Conservation (phyloP, 495 filamentous ascomycete species). For the Talaromyces borbonicus region DNA sequence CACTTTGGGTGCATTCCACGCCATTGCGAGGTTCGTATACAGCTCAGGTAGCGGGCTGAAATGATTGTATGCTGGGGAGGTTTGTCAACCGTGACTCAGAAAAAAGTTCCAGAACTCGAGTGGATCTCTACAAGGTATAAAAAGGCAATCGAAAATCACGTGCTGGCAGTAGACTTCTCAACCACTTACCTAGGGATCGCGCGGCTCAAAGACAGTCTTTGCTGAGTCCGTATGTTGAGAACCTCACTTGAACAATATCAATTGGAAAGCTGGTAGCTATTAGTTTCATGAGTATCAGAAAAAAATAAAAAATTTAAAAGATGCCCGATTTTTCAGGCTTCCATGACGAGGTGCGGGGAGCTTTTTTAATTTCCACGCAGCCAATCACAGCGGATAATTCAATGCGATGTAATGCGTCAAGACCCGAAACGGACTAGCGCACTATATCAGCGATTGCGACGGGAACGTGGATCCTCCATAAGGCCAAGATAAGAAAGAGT, state of each 20-base stretch:
- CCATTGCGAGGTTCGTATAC: too few relatives aligned
- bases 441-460: not conserved
- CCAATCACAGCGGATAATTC: not conserved
- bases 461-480: not conserved
- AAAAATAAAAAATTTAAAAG: slow-evolving; percentile 10
- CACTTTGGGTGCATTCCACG: slow-evolving; percentile 44
- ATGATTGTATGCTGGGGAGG: not conserved
- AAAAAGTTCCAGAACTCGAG: not conserved
- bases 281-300: too few relatives aligned
- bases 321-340: not conserved
- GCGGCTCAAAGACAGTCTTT: too few relatives aligned
- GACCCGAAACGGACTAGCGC: not conserved
- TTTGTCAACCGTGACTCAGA: not conserved
- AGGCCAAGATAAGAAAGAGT: too few relatives aligned
- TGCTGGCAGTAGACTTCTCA: too few relatives aligned
- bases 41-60: not conserved
- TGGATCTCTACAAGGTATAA: slow-evolving; percentile 5
- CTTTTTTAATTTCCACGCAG: not conserved
- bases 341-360: slow-evolving; percentile 1
- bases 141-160: not conserved
- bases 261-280: too few relatives aligned
- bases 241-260: too few relatives aligned
- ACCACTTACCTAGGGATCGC: too few relatives aligned
- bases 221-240: too few relatives aligned
- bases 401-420: not conserved